Base-by-base conservation (phyloP, 2,329 filamentous ascomycete species). In the Aspergillus tubingensis region DNA sequence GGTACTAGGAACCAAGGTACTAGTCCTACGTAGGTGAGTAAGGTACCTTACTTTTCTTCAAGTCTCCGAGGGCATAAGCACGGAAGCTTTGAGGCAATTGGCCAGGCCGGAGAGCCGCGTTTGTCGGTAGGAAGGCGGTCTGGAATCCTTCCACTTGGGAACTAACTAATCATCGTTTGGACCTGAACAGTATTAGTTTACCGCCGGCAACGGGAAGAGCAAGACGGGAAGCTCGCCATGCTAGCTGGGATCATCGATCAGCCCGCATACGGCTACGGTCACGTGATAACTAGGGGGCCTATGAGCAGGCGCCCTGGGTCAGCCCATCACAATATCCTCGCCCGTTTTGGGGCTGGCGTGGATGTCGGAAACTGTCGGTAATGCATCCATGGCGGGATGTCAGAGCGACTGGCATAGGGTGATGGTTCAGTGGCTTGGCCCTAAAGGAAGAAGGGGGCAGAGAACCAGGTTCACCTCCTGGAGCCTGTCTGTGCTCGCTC, bases 211-310 rank as follows among this genome's bases (percentile, higher is more conserved):
- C 57, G 57, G 49, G 58, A 53, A 63, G 52, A 61, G 52, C 53
- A 62, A 58, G 62, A 61, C 47, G 47, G 49, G 43, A 62, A 64
- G 48, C 59, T 30, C 23, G 47, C 47, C 47, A 61, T 49, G 47
- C 62, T 60, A 61, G 49, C 62, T 63, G 60, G 63, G 66, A 68
- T 68, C 66, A 67, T 65, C 66, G 63, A 67, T 67, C 62, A 61
- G 61, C 65, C 65, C 66, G 66, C 66, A 68, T 68, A 58, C 59
- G 53, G 23, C 25, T 62, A 60, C 66, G 43, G 44, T 68, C 66
- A 68, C 62, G 66, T 68, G 66, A 68, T 8, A 0, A 0, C 3
- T 1, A 1, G 3, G 21, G 15, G 30, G 62, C 66, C 66, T 66
- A 68, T 68, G 58, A 64, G 62, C 39, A 44, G n/a, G 44, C 17